Evolutionary conservation across 2,329 filamentous ascomycete genomes (phyloP).

Genomic region (Trichoderma gracile): DNA sequence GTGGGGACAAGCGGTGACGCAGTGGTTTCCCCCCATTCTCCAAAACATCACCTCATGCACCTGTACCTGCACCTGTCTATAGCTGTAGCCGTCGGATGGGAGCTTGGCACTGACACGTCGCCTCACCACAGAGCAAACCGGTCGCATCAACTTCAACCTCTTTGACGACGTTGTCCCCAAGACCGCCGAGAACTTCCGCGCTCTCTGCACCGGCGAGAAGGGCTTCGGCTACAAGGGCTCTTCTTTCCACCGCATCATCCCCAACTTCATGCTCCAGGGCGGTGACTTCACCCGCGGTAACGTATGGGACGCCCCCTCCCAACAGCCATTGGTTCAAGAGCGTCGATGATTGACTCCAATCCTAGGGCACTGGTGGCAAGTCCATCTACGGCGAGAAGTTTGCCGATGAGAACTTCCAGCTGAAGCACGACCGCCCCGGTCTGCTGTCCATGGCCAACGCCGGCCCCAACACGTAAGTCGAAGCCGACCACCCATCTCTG

Average conservation of each 20-base stretch:
- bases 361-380: slow-evolving; percentile 82
- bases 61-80: too few relatives aligned
- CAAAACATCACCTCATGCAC: background rate
- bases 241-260: slow-evolving; percentile 90
- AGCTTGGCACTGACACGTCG: slow-evolving; percentile 30
- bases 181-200: slow-evolving; percentile 82
- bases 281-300: slow-evolving; percentile 93
- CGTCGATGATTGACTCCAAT: slow-evolving; percentile 26
- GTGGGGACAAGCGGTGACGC: background rate
- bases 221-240: slow-evolving; percentile 82
- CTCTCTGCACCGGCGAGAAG: slow-evolving; percentile 78
- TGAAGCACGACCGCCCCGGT: slow-evolving; percentile 72
- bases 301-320: slow-evolving; percentile 57
- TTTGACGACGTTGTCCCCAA: slow-evolving; percentile 84
- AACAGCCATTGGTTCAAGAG: background rate
- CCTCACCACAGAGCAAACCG: slow-evolving; percentile 63
- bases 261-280: slow-evolving; percentile 92
- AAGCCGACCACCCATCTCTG: background rate
- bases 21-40: background rate
- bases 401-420: slow-evolving; percentile 84
- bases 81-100: background rate
- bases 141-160: slow-evolving; percentile 86
- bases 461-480: slow-evolving; percentile 80
- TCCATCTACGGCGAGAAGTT: slow-evolving; percentile 97
- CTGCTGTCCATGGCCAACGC: slow-evolving; percentile 95